These are phyloP conservation scores for Ascochyta viciae-villosae DNA, from an alignment of 2,329 filamentous ascomycete species.

Conservation along the genomic window DNA sequence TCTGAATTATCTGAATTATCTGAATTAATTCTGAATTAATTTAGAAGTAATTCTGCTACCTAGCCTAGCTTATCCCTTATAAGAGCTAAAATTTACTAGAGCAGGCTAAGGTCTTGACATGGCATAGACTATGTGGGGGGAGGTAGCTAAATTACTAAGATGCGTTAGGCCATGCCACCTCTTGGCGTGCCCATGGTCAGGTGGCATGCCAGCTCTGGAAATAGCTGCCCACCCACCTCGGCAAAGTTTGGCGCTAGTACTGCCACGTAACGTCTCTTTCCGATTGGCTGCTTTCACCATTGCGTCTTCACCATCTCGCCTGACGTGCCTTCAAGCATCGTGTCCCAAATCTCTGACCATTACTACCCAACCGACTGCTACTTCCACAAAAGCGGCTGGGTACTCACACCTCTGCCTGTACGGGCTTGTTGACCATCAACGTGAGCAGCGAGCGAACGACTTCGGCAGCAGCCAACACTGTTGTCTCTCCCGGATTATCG, in stretches of 20 bases:
- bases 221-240: slow-evolving; percentile 2
- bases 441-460: slow-evolving; percentile 59
- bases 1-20: too few species aligned
- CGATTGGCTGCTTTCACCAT: slow-evolving; percentile 3
- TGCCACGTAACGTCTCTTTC: background rate
- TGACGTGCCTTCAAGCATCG: background rate
- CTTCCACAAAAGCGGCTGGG: background rate
- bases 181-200: too few species aligned
- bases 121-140: too few species aligned
- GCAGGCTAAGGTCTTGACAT: too few species aligned
- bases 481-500: slow-evolving; percentile 66
- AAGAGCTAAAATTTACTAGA: too few species aligned
- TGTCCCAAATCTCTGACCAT: background rate
- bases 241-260: slow-evolving; percentile 5
- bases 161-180: too few species aligned
- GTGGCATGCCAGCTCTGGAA: too few species aligned
- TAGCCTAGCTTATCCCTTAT: too few species aligned
- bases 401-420: slow-evolving; percentile 22
- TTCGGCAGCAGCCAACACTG: slow-evolving; percentile 62
- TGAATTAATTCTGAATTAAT: too few species aligned
- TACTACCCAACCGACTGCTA: background rate
- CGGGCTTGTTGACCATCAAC: slow-evolving; percentile 55
- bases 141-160: too few species aligned
- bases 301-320: background rate
- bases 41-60: too few species aligned